Base-by-base conservation (phyloP, 441 rosid species). In the Pelargonium cotyledonis region DNA sequence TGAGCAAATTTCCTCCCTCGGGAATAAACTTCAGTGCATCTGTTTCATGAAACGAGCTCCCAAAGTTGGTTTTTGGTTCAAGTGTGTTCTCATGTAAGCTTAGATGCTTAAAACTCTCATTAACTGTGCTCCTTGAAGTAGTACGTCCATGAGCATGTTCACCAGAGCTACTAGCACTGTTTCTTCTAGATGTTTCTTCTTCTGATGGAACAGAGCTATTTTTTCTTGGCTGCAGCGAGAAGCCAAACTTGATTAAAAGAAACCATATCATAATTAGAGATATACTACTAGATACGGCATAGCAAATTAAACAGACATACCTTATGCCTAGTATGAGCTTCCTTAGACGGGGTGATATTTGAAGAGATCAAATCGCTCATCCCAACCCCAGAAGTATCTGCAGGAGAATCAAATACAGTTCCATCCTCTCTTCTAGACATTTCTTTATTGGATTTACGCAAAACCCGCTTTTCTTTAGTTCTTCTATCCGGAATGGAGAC, bases 401-500 rank as follows among this genome's bases (percentile, higher is more conserved):
- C 79, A 29, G 63, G 70, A 67, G 77, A 72, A 79, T 80, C 77
- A 71, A 70, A 57, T 10, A 70, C 61, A 68, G 43, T 67, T 47
- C 65, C 65, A 43, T 72, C 83, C 61, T 79, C 83, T 70, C 79
- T 81, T 82, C 77, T 77, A 62, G 70, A 77, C 73, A 80, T 75
- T 67, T 79, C 91, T 77, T 79, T 70, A 75, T 68, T 77, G 66
- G 79, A 64, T 73, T 75, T 85, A 66, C 74, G 65, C 23, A 76
- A 78, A 68, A 49, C 57, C 60, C 68, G 75, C 79, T 79, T 84
- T 49, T 80, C 85, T 67, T 70, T 65, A 55, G 76, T 71, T 82
- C 75, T 86, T 72, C 80, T 80, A 72, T 79, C 87, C 57, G 65
- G 83, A 68, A 69, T 76, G 63, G 79, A 73, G 75, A 72, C 78